phyloP scores from a whole-genome alignment of 306 rosid species.

The Carpinus viminea region DNA sequence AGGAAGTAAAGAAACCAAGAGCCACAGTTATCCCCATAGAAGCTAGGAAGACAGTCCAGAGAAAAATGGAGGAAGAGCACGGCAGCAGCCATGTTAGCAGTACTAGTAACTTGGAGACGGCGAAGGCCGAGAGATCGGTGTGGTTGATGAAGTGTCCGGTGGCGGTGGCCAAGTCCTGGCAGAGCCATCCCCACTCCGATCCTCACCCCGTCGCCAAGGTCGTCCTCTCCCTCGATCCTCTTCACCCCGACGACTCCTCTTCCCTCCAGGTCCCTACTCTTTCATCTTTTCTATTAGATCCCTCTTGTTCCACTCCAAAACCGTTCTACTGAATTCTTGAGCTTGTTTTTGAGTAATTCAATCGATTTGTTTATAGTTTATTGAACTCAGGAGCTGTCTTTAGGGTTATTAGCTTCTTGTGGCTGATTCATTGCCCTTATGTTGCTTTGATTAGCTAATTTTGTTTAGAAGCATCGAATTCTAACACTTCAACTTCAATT shows the following conservation, averaged over 20 bases:
- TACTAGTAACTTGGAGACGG: slow-evolving; percentile 62
- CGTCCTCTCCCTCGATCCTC: slow-evolving; percentile 90
- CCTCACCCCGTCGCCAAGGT: slow-evolving; percentile 84
- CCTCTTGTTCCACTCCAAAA: background rate
- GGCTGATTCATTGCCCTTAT: background rate
- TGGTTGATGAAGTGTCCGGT: slow-evolving; percentile 98
- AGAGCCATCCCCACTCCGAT: slow-evolving; percentile 68
- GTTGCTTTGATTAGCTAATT: background rate
- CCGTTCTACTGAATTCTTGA: background rate
- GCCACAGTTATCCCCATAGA: background rate
- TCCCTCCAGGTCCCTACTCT: slow-evolving; percentile 59
- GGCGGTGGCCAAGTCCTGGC: slow-evolving; percentile 89
- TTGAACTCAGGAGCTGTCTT: background rate
- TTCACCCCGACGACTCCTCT: slow-evolving; percentile 74
- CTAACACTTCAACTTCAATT: background rate
- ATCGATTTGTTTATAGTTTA: background rate
- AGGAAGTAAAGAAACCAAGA: background rate
- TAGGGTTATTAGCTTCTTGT: background rate
- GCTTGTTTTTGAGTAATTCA: background rate
- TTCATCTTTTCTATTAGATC: background rate
- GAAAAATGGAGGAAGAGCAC: slow-evolving; percentile 62
- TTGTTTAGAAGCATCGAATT: background rate
- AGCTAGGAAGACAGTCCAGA: background rate
- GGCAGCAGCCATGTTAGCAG: slow-evolving; percentile 41
- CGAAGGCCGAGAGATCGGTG: slow-evolving; percentile 83